Conservation (phyloP, 768 basidiomycete species). For the Russula virescens region DNA sequence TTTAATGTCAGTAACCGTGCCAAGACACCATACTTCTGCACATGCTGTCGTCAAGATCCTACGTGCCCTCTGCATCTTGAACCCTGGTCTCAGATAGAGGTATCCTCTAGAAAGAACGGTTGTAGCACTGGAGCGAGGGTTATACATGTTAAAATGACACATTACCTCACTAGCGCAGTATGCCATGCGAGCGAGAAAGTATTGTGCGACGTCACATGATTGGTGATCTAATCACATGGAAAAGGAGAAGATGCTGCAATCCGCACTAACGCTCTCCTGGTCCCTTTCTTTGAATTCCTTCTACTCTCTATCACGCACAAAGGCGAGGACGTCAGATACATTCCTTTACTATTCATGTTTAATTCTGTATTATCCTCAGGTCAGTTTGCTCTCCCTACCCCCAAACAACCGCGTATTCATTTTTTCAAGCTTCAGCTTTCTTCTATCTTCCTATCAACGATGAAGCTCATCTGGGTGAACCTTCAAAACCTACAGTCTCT, state of each 20-base stretch:
- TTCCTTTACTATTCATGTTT: conserved; percentile 17
- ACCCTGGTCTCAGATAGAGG: no score
- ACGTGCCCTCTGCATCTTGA: not conserved
- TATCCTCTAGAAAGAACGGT: not conserved
- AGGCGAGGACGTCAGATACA: not conserved
- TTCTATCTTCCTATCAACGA: conserved; percentile 62
- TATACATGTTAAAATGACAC: no score
- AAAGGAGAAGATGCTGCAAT: not conserved
- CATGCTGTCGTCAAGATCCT: no score
- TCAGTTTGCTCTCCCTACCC: conserved; percentile 2
- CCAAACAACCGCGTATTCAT: not conserved
- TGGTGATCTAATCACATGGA: conserved; percentile 10
- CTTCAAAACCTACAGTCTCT: conserved; percentile 34
- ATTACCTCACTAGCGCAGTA: no score
- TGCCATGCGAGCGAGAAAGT: no score
- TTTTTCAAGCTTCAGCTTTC: conserved; percentile 49
- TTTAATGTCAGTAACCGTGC: not conserved
- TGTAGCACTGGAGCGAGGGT: not conserved
- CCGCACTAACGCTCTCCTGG: not conserved
- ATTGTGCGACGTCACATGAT: conserved; percentile 2
- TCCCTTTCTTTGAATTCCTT: conserved; percentile 1
- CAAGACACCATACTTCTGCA: not conserved
- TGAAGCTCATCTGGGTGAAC: conserved; percentile 42
- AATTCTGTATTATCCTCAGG: conserved; percentile 24
- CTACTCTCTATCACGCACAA: conserved; percentile 1